Base-by-base conservation (phyloP, 306 rosid species). In the Corylus avellana region DNA sequence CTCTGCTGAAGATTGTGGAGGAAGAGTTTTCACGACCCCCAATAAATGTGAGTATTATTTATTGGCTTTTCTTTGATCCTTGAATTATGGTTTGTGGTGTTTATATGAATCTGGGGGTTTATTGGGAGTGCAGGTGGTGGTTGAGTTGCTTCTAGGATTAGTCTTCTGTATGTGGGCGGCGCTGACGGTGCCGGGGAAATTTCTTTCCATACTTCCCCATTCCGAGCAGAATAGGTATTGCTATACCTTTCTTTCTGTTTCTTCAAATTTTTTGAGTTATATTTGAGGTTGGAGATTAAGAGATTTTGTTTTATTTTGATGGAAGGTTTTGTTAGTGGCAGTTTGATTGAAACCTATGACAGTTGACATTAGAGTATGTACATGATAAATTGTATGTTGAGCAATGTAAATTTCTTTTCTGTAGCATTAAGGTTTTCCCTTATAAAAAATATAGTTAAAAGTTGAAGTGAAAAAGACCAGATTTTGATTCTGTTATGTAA, bases 11-110 rank as follows among this genome's bases (percentile, higher is more conserved):
- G 93, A 94, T 94, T 73, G 90, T 79, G 64, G 97, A 94, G 82
- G 96, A 90, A 77, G 93, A 94, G 88, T 94, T 94, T 88, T 88
- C 96, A 3, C 92, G 92, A 18, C 92, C 96, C 80, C 98, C 98
- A 22, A 42, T 89, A 72, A 85, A 73, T 27, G 98, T 92, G 75
- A 87, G 86, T 17, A 13, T 77, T 61, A 6, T 48, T 66, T 0
- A 39, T 53, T 29, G 42, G 22, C 12, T 77, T 32, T 14, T 35
- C 68, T 62, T 13, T 55, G 53, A 17, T 17, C 72, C 1, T 70
- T 49, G 14, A 12, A 73, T 35, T 14, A 4, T 72, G 51, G 74
- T 20, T 57, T 77, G 46, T 12, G n/a, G 8, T 16, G 7, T 75
- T 64, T 22, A 7, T 32, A 49, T 78, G 73, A 25, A 2, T 55